Percentiles rank a stretch among this genome's conserved stretches.
These are phyloP conservation scores for Calonectria henricotiae DNA, from an alignment of 2,329 filamentous ascomycete species.

Conservation along the genomic window DNA sequence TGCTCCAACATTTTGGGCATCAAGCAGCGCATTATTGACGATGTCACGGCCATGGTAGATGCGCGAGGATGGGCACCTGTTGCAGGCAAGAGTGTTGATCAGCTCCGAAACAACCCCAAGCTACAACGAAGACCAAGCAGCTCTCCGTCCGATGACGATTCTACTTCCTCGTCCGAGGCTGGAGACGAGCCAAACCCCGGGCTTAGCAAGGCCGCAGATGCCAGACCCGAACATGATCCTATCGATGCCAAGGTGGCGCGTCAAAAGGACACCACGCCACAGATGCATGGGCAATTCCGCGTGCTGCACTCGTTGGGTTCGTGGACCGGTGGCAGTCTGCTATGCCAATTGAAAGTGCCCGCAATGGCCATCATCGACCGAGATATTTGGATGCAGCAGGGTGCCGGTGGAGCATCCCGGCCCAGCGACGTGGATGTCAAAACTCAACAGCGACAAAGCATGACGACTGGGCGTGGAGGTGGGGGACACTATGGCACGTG, in stretches of 20 bases:
- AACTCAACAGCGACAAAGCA: slow-evolving; percentile 75
- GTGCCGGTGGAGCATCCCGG: slow-evolving; percentile 74
- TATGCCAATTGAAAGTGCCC: slow-evolving; percentile 78
- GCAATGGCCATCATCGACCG: slow-evolving; percentile 80
- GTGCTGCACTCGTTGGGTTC: slow-evolving; percentile 80
- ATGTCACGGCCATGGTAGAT: slow-evolving; percentile 79
- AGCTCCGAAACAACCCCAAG: slow-evolving; percentile 65
- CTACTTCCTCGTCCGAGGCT: slow-evolving; percentile 46
- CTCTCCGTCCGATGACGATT: slow-evolving; percentile 42
- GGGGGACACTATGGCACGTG: slow-evolving; percentile 67
- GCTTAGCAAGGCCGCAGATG: slow-evolving; percentile 48
- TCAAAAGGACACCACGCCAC: slow-evolving; percentile 57
- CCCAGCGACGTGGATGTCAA: slow-evolving; percentile 74
- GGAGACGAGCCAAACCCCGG: slow-evolving; percentile 47
- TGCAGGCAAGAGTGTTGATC: slow-evolving; percentile 77
- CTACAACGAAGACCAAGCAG: slow-evolving; percentile 56
- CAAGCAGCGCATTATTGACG: slow-evolving; percentile 82
- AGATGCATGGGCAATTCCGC: slow-evolving; percentile 74
- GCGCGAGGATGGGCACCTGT: slow-evolving; percentile 85
- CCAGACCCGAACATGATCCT: slow-evolving; percentile 51
- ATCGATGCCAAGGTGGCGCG: slow-evolving; percentile 60
- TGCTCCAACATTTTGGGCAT: slow-evolving; percentile 86
- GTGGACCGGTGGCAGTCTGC: slow-evolving; percentile 82
- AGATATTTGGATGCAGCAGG: slow-evolving; percentile 80
- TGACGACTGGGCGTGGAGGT: slow-evolving; percentile 68